Evolutionary conservation across 2,329 filamentous ascomycete genomes (phyloP), one percentile per base, ranked within the genome.

Genomic region (Coniella vitis): DNA sequence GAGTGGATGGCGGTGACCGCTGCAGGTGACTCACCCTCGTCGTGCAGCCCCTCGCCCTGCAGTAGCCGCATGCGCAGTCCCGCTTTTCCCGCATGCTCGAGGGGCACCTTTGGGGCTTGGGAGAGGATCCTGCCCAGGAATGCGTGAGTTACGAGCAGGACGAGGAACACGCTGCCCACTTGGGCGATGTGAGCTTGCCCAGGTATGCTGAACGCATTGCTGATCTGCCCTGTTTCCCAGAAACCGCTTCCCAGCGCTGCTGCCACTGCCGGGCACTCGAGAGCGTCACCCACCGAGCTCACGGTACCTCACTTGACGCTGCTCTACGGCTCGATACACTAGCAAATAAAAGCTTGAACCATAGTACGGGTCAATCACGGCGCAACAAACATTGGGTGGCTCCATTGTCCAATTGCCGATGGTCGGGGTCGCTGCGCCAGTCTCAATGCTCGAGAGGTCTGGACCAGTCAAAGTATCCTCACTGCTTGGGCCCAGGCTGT

Each of bases 1-100:
- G 52, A 54, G 45, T 54, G 52, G 52, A 47, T 54, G 52, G 49
- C 45, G 49, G 52, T 54, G 52, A 54, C 49, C 44, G 38, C 25
- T 29, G 25, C 25, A 29, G 25, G 45, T 52, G 51, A 53, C 44
- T 53, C 51, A 53, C 51, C 29, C 51, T 51, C 40, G 51, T 44
- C 48, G 22, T 48, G 51, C 48, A 51, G 44, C 39, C 41, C 17
- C 7, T 41, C 48, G 51, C 40, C 51, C 48, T 53, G 51, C 51
- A 53, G 51, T 51, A 53, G 51, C 47, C 40, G 50, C 50, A 49
- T 52, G 36, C 41, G 39, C 21, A 32, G 45, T 31, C 48, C 51
- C 51, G 45, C 40, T 51, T 51, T 39, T 47, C 40, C 32, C 37
- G 40, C 47, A 45, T 47, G 36, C 36, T 46, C 44, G 44, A 46